phyloP scores from a whole-genome alignment of 352 stramenopile genomes.

The Pythium apleroticum region DNA sequence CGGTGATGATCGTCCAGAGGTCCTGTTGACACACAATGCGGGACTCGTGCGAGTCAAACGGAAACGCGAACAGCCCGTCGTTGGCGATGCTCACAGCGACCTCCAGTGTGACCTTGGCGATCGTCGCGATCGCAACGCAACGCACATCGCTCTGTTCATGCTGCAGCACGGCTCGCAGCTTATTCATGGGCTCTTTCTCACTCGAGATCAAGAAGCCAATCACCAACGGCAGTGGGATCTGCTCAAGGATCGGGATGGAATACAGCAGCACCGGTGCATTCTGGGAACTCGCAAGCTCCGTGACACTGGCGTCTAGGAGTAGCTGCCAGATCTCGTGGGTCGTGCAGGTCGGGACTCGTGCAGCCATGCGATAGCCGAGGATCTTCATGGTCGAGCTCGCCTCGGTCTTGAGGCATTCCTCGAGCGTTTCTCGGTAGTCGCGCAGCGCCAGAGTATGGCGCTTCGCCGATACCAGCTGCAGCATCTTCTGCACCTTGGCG shows the following conservation, averaged over 20 bases:
- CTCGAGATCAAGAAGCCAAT: constrained; percentile 60
- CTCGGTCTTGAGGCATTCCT: constrained; percentile 75
- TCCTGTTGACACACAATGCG: constrained; percentile 83
- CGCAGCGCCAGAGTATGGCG: constrained; percentile 55
- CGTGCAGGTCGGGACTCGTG: constrained; percentile 49
- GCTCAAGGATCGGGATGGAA: constrained; percentile 53
- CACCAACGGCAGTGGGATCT: constrained; percentile 57
- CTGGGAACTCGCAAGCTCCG: constrained; percentile 69
- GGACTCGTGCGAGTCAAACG: constrained; percentile 83
- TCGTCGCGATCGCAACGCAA: constrained; percentile 54
- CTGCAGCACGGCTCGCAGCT: constrained; percentile 60
- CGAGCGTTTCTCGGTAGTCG: constrained; percentile 59
- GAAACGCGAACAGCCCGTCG: constrained; percentile 65
- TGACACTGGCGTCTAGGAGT: constrained; percentile 56
- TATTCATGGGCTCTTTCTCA: constrained; percentile 81
- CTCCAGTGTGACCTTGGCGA: constrained; percentile 54
- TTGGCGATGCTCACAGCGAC: constrained; percentile 49
- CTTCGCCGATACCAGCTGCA: constrained; percentile 51
- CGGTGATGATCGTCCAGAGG: constrained; percentile 65
- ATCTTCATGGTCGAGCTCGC: constrained; percentile 57
- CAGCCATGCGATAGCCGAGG: constrained; percentile 67
- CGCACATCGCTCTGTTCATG: constrained; percentile 68
- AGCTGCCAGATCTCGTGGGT: constrained; percentile 65
- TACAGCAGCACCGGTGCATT: constrained; percentile 51
- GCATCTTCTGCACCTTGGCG: constrained; percentile 58